Evolutionary conservation across 148 eudicot genomes (phyloP).

Genomic region (Diospyros kaki): DNA sequence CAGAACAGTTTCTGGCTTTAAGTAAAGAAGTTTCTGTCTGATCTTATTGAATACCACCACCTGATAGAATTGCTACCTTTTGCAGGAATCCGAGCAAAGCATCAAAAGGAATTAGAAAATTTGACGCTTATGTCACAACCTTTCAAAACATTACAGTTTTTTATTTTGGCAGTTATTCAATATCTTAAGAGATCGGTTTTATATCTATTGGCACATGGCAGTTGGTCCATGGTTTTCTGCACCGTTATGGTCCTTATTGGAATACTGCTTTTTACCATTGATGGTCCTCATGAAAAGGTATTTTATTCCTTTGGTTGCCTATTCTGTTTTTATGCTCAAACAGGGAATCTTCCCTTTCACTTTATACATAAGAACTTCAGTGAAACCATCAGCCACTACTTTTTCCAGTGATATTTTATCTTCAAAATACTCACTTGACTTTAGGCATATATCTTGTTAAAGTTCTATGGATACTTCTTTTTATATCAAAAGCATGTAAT

Average conservation of each 20-base stretch:
- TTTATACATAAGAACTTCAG: not conserved
- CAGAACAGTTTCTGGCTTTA: not conserved
- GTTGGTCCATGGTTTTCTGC: conserved; percentile 58
- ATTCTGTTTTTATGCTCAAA: not conserved
- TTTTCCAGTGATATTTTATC: not conserved
- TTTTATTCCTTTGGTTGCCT: not conserved
- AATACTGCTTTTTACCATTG: conserved; percentile 44
- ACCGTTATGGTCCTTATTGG: conserved; percentile 36
- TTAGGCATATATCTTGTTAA: not conserved
- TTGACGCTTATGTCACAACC: conserved; percentile 75
- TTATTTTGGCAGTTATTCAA: conserved; percentile 55
- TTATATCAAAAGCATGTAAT: not conserved
- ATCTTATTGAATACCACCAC: not conserved
- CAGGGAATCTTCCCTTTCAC: not conserved
- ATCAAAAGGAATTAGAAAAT: conserved; percentile 68
- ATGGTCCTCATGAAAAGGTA: conserved; percentile 95
- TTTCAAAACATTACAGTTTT: conserved; percentile 65
- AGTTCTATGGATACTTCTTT: conserved; percentile 2
- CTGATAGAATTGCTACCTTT: conserved; percentile 15
- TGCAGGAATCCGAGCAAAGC: conserved; percentile 66
- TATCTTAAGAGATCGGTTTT: conserved; percentile 47
- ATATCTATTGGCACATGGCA: conserved; percentile 66
- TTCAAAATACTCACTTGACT: not conserved
- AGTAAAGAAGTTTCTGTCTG: not conserved
- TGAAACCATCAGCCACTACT: not conserved